Evolutionary conservation across 1,284 basidiomycete genomes (phyloP).

Genomic region (Vanrija sp.): DNA sequence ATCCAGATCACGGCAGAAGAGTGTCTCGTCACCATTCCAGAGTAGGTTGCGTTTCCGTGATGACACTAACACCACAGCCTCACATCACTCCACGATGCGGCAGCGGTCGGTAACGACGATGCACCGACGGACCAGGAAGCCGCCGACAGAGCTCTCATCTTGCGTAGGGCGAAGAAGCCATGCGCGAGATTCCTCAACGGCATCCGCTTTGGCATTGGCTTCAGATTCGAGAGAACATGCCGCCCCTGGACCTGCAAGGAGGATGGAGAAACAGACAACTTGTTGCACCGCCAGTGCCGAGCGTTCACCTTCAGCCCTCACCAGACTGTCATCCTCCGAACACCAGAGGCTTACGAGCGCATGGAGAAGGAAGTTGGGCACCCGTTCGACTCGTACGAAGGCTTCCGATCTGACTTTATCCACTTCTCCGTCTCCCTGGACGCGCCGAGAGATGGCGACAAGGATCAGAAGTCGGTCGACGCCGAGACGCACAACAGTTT

Average conservation of each 20-base stretch:
- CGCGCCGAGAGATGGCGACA: conserved; percentile 54
- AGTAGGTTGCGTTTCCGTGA: conserved; percentile 54
- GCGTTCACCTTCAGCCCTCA: conserved; percentile 79
- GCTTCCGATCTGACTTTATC: conserved; percentile 90
- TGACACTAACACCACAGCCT: conserved; percentile 31
- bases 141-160: conserved; percentile 25
- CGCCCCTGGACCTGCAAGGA: conserved; percentile 61
- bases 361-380: conserved; percentile 46
- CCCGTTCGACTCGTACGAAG: conserved; percentile 70
- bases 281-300: conserved; percentile 75
- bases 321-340: conserved; percentile 66
- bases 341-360: conserved; percentile 51
- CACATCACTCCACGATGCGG: conserved; percentile 50
- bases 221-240: conserved; percentile 81
- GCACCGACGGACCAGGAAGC: conserved; percentile 8
- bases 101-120: conserved; percentile 47
- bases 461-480: not conserved
- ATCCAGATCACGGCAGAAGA: conserved; percentile 79
- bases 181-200: conserved; percentile 83
- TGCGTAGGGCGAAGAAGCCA: conserved; percentile 51
- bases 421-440: conserved; percentile 86
- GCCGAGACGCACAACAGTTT: conserved; percentile 62
- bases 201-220: conserved; percentile 85
- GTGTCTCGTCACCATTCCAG: conserved; percentile 76
- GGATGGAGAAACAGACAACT: conserved; percentile 57